These are phyloP conservation scores for Ogataea saltuana DNA, from an alignment of 805 yeast genomes.

Conservation along the genomic window DNA sequence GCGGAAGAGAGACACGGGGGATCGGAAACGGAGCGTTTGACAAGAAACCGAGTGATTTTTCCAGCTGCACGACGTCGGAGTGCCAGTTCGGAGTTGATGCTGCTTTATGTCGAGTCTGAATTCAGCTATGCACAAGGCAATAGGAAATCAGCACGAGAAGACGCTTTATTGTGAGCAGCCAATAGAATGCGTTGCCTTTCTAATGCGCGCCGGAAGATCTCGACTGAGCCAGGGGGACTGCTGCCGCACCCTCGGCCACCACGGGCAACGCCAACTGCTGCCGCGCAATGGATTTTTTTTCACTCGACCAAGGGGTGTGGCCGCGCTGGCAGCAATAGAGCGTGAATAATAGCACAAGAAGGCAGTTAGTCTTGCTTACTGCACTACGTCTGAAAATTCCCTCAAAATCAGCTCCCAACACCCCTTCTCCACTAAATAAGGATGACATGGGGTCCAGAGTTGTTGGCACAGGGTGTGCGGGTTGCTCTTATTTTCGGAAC, in stretches of 20 bases:
- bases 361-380: background rate
- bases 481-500: no score
- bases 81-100: no score
- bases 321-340: no score
- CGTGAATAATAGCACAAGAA: background rate
- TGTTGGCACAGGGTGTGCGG: no score
- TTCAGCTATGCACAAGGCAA: background rate
- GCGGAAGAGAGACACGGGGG: background rate
- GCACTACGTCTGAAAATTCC: slow-evolving; percentile 4
- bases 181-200: background rate
- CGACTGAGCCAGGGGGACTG: background rate
- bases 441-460: background rate
- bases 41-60: no score
- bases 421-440: background rate
- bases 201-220: slow-evolving; percentile 3
- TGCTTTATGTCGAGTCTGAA: no score
- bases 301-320: background rate
- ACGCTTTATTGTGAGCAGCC: background rate
- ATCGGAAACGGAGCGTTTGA: no score
- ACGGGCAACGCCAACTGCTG: no score
- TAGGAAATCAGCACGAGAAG: background rate
- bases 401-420: background rate
- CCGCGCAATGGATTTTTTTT: background rate
- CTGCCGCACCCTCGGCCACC: background rate
- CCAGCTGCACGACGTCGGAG: no score